phyloP scores from a whole-genome alignment of 805 yeast species.

The Candida glaebosa region DNA sequence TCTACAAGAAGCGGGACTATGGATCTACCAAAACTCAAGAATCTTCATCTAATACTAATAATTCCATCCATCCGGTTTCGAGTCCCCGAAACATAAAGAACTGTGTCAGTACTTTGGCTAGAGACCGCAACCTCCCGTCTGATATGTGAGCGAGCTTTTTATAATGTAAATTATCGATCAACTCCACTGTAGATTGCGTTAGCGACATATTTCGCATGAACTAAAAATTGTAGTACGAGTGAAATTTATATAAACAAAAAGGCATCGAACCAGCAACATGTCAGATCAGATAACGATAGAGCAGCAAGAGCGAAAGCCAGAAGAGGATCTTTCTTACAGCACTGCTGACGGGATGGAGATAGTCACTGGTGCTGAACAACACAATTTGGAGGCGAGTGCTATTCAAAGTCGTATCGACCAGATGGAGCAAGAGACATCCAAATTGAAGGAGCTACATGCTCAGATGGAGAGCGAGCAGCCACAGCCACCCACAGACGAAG shows the following conservation, averaged over 20 bases:
- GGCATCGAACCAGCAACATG: conserved; percentile 14
- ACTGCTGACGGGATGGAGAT: conserved; percentile 4
- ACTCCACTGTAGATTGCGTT: background rate
- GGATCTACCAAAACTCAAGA: conserved; percentile 12
- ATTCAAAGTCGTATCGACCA: conserved; percentile 35
- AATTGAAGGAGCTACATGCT: conserved; percentile 56
- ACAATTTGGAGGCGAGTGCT: background rate
- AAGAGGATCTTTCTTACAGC: conserved; percentile 1
- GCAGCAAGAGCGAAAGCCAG: conserved; percentile 14
- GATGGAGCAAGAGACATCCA: conserved; percentile 63
- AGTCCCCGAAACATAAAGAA: conserved; percentile 24
- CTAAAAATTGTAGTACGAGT: background rate
- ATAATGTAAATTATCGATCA: background rate
- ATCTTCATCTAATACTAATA: background rate
- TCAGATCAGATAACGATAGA: conserved; percentile 18
- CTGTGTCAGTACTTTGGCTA: conserved; percentile 17
- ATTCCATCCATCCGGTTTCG: background rate
- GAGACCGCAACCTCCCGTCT: conserved; percentile 17
- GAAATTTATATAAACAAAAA: background rate
- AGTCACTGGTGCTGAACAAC: background rate
- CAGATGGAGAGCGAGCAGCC: conserved; percentile 14
- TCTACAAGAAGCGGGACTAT: conserved; percentile 14
- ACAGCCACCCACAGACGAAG: conserved; percentile 19
- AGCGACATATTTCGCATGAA: background rate
- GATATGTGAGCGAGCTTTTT: conserved; percentile 3